These are phyloP conservation scores for Anaeramoeba ignava DNA, from an alignment of 78 protist genomes.

Conservation along the genomic window DNA sequence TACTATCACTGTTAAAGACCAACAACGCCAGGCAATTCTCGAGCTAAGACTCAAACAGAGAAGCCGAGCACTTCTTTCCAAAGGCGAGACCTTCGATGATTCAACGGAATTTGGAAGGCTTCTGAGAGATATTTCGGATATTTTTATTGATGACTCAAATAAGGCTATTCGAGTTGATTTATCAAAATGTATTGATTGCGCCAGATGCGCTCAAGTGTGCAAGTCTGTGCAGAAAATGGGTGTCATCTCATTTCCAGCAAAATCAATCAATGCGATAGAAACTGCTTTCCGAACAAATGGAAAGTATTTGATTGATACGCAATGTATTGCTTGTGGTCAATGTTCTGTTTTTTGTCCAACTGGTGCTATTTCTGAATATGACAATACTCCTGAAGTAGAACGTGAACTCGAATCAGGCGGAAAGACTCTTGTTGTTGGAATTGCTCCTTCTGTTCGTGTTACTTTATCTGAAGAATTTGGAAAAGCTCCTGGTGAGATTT, in stretches of 20 bases:
- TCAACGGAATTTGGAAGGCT: too few species aligned
- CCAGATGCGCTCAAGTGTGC: background rate
- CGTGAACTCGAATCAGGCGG: background rate
- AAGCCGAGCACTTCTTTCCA: too few species aligned
- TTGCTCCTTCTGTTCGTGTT: background rate
- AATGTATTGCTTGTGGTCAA: background rate
- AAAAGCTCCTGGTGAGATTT: background rate
- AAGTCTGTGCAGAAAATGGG: too few species aligned
- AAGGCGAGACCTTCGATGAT: too few species aligned
- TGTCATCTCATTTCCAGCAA: too few species aligned
- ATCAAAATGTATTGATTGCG: background rate
- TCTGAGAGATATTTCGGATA: too few species aligned
- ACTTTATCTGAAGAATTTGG: background rate
- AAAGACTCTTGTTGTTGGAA: background rate
- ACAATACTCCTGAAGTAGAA: background rate
- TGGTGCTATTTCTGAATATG: background rate
- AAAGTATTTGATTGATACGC: background rate
- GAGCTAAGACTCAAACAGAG: too few species aligned
- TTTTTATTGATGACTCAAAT: too few species aligned
- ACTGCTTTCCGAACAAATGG: background rate
- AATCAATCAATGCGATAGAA: background rate
- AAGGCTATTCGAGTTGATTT: background rate
- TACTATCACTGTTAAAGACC: background rate
- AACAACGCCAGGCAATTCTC: background rate
- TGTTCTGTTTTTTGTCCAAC: conserved; percentile 2